Evolutionary conservation across 768 basidiomycete genomes (phyloP), one percentile per base, ranked within the genome.

Genomic region (Leccinum uliginosum): DNA sequence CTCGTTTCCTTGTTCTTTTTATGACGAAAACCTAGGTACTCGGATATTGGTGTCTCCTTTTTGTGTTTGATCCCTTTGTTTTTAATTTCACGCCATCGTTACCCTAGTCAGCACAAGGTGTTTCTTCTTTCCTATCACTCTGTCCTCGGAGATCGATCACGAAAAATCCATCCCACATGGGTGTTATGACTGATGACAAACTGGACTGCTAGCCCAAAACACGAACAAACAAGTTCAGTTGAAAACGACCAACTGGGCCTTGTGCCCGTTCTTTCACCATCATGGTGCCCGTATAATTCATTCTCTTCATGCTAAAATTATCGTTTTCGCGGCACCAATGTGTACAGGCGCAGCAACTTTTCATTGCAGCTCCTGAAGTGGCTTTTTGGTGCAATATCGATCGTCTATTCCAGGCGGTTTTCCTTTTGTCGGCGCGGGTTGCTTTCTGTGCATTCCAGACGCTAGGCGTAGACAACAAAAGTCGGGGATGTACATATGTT

Each of bases 1-100:
- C 6, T 54, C 44, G 12, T 58, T 60, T 56, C 59, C 34, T 46
- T 58, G 14, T 70, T 52, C 50, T 54, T 47, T 66, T 70, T 60
- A 69, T 50, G 65, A 72, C 55, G 59, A 72, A 72, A 72, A 67
- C 73, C 68, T 74, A 72, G 69, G 71, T 65, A 69, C 62, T 63
- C 53, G 58, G 54, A 55, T 72, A 73, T 67, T 69, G 72, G 71
- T 43, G 40, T 67, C 59, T 67, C 61, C 51, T 48, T 60, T 35
- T 59, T 62, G 53, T 63, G 62, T 71, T 59, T 62, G 67, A 63
- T 67, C 65, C 57, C 66, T 51, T 62, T 64, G 60, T 63, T 56
- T 52, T 58, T 73, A 72, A 73, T 70, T 62, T 60, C 66, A 72
- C 46, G 67, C 43, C 58, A 65, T 56, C 53, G 62, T 69, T 72